A percentile compares a stretch with the other conserved stretches of the same genome.
Evolutionary conservation across 2,329 filamentous ascomycete species (phyloP).

Genomic region (Xylaria sp.): DNA sequence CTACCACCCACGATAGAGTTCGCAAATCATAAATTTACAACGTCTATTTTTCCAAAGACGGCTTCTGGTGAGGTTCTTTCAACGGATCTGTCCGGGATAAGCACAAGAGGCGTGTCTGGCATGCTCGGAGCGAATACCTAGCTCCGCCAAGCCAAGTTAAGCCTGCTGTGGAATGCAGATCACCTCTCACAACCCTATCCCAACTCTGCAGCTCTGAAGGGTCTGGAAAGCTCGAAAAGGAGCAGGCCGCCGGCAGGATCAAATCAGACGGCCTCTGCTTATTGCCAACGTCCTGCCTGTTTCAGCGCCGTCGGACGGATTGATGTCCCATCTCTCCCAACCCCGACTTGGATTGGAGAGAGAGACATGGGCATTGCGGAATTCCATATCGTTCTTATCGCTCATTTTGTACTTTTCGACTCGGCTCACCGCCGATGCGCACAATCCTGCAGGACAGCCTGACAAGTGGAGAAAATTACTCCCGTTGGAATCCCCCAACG

Average conservation of each 20-base stretch:
- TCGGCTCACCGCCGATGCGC: conserved; percentile 22
- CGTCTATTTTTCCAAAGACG: neutral
- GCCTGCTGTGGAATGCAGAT: conserved; percentile 22
- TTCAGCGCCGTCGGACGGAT: conserved; percentile 23
- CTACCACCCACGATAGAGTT: neutral
- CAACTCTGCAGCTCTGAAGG: conserved; percentile 15
- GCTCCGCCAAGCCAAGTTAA: conserved; percentile 17
- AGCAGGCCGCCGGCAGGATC: too few species aligned
- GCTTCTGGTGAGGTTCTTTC: too few species aligned
- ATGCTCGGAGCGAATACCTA: conserved; percentile 9
- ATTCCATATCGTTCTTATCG: conserved; percentile 27
- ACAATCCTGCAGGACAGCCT: neutral
- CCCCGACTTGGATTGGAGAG: conserved; percentile 20
- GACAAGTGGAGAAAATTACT: neutral
- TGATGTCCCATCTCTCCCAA: conserved; percentile 20
- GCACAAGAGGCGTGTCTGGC: conserved; percentile 1
- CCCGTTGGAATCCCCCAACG: neutral
- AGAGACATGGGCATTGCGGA: conserved; percentile 24
- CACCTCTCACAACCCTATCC: conserved; percentile 22
- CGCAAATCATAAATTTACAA: neutral
- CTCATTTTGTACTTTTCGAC: conserved; percentile 15
- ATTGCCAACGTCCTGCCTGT: conserved; percentile 26
- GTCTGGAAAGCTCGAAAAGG: conserved; percentile 19
- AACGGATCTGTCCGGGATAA: neutral
- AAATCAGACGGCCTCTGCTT: conserved; percentile 17